Base-by-base conservation (phyloP, 805 yeast species). In the Torulaspora delbrueckii region DNA sequence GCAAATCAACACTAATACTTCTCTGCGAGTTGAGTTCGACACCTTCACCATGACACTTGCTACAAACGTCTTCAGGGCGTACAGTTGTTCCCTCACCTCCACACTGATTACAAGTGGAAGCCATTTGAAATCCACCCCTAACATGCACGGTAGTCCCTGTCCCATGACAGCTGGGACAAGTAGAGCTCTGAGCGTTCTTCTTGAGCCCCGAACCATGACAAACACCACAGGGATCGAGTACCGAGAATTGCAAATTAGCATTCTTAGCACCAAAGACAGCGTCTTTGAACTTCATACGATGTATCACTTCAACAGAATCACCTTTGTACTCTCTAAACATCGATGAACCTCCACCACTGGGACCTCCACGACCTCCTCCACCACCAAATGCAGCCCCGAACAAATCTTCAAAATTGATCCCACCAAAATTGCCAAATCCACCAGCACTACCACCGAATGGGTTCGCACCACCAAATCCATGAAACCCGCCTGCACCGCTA, bases 41-140 rank as follows among this genome's bases (percentile, higher is more conserved):
- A 48, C 99, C 99, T 50, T 85, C 82, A 42, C 98, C 97, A 54
- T 82, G 90, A 69, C 99, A 93, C 1, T 81, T 64, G 1, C 62
- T 58, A 74, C 99, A 93, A 43, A 80, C 79, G 60, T 88, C 89
- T 10, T 72, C 68, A 14, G 76, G 72, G 38, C 81, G 77, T 40
- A 89, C 79, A 3, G 73, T 75, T 1, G 88, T 93, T 43, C 99
- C 99, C 5, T 86, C 71, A 33, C 99, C 99, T 37, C 76, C 81
- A 73, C 99, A 93, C 3, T 81, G 70, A 40, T 74, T 74, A 75
- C 99, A 93, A 9, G 96, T 88, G 0, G 96, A 81, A 2, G 96
- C 83, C 96, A 93, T 89, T 59, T 90, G 96, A 77, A 91, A 93
- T 0, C 98, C 98, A 3, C 95, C 96, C 55, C 83, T 76, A 38